These are phyloP conservation scores for Murraya koenigii DNA, from an alignment of 345 rosid species.

Conservation along the genomic window DNA sequence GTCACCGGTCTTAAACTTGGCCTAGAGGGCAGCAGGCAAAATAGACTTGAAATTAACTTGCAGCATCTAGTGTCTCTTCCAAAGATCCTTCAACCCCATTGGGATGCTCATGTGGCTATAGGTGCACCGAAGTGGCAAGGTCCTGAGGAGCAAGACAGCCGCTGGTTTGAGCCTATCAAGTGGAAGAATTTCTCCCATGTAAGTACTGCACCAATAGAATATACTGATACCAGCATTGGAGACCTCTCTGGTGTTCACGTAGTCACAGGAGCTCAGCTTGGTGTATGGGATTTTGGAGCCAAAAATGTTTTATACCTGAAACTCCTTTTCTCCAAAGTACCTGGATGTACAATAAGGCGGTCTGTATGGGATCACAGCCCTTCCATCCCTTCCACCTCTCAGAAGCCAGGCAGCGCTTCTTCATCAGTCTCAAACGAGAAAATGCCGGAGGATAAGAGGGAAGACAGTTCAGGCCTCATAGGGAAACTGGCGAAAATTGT, in stretches of 20 bases:
- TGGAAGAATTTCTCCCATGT: conserved; percentile 99
- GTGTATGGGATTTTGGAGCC: conserved; percentile 92
- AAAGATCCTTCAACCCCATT: conserved; percentile 89
- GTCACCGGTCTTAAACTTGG: conserved; percentile 87
- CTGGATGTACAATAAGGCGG: conserved; percentile 91
- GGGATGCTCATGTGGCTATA: conserved; percentile 93
- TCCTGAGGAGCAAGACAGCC: conserved; percentile 98
- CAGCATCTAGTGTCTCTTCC: conserved; percentile 97
- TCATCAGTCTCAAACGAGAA: conserved; percentile 48
- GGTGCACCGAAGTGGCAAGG: conserved; percentile 99
- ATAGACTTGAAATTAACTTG: conserved; percentile 82
- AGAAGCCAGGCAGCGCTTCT: conserved; percentile 50
- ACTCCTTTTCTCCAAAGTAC: conserved; percentile 93
- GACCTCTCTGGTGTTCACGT: conserved; percentile 94
- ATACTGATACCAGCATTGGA: conserved; percentile 79
- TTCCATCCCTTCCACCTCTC: conserved; percentile 25
- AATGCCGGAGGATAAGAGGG: conserved; percentile 52
- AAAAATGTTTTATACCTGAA: conserved; percentile 84
- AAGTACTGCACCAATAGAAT: conserved; percentile 94
- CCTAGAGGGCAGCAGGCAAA: conserved; percentile 84
- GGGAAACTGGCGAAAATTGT: conserved; percentile 80
- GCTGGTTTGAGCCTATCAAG: conserved; percentile 97
- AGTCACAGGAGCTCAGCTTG: conserved; percentile 95
- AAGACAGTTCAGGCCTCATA: conserved; percentile 51
- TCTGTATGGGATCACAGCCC: conserved; percentile 98